A percentile compares a stretch with the other conserved stretches of the same genome.
phyloP scores from a whole-genome alignment of 345 rosid genomes.

The Eucalyptus virginea region DNA sequence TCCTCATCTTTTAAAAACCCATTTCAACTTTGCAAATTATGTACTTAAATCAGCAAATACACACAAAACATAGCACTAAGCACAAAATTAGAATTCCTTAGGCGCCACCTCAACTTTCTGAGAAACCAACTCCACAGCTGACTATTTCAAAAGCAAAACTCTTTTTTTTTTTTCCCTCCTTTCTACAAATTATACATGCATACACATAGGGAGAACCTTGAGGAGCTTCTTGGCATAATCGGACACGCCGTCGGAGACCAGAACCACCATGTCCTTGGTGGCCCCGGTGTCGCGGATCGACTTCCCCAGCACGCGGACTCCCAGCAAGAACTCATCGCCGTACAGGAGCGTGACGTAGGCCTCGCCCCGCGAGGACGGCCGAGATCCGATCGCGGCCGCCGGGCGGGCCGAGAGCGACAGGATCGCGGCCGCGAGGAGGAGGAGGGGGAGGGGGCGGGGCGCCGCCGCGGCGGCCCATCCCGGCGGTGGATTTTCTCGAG shows the following conservation, averaged over 20 bases:
- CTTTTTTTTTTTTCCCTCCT: not conserved
- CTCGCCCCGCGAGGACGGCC: conserved; percentile 13
- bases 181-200: not conserved
- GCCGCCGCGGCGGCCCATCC: not conserved
- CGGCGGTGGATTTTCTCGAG: conserved; percentile 16
- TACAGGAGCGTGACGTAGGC: conserved; percentile 86
- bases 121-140: not conserved
- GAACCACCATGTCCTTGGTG: conserved; percentile 69
- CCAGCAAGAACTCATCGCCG: conserved; percentile 91
- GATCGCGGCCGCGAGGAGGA: conserved; percentile 12
- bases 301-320: conserved; percentile 91
- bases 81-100: not conserved
- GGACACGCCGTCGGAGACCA: conserved; percentile 93
- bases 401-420: conserved; percentile 13
- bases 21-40: not conserved
- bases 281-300: conserved; percentile 82
- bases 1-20: not conserved
- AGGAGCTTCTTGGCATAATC: conserved; percentile 62
- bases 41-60: not conserved
- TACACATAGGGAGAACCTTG: conserved; percentile 9
- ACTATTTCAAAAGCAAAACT: not conserved
- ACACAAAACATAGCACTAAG: not conserved
- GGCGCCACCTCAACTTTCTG: not conserved
- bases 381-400: conserved; percentile 18
- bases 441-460: conserved; percentile 1